A percentile compares a stretch with the other conserved stretches of the same genome.
Conservation (phyloP, 2,329 filamentous ascomycete genomes). For the Paecilomyces variotii region DNA sequence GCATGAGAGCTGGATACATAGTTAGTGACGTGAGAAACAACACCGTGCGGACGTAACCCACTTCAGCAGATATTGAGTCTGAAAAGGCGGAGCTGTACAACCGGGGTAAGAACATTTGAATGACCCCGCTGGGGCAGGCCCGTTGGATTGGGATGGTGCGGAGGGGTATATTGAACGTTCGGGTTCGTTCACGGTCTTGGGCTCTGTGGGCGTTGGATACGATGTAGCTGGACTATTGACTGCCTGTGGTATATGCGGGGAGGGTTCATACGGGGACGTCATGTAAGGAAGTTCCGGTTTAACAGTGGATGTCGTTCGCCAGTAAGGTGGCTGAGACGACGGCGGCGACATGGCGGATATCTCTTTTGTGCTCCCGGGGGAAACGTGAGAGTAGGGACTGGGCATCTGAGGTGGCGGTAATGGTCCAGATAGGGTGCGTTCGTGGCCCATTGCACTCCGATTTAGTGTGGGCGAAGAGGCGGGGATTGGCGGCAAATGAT, state of each 20-base stretch:
- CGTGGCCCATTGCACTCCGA: slow-evolving; percentile 19
- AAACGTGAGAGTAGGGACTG: slow-evolving; percentile 29
- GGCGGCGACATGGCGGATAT: slow-evolving; percentile 28
- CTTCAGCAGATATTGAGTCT: slow-evolving; percentile 59
- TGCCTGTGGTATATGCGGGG: slow-evolving; percentile 16
- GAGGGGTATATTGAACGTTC: slow-evolving; percentile 17
- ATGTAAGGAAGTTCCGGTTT: slow-evolving; percentile 20
- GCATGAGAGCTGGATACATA: slow-evolving; percentile 35
- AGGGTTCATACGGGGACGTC: slow-evolving; percentile 20
- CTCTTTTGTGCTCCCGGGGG: slow-evolving; percentile 31
- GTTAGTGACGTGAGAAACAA: slow-evolving; percentile 3
- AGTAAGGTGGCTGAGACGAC: slow-evolving; percentile 21
- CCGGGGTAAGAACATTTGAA: slow-evolving; percentile 50
- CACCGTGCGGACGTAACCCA: slow-evolving; percentile 28
- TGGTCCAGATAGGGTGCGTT: slow-evolving; percentile 22
- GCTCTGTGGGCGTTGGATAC: slow-evolving; percentile 36
- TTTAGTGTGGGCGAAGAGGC: slow-evolving; percentile 18
- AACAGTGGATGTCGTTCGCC: slow-evolving; percentile 15
- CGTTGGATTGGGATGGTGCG: slow-evolving; percentile 14
- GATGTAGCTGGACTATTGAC: slow-evolving; percentile 26
- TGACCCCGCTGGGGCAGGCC: slow-evolving; percentile 18
- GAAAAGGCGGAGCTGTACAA: slow-evolving; percentile 52
- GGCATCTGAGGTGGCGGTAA: slow-evolving; percentile 21
- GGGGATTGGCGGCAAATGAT: slow-evolving; percentile 14
- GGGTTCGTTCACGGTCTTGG: slow-evolving; percentile 12